These are phyloP conservation scores for Rhododendron mucronatum DNA, from an alignment of 148 eudicot genomes.

Conservation along the genomic window DNA sequence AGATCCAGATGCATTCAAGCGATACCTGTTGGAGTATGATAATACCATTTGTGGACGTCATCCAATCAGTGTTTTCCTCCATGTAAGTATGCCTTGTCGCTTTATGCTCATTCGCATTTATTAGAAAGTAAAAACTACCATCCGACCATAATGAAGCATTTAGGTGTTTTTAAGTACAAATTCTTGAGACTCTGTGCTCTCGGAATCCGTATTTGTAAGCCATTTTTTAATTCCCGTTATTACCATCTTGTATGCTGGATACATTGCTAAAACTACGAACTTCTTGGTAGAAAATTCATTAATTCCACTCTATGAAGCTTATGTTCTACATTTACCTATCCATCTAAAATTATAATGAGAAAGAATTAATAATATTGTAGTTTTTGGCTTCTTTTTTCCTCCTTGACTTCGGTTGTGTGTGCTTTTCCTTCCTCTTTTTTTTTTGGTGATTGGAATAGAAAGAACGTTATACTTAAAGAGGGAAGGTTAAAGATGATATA, in stretches of 20 bases:
- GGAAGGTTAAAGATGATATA: not conserved
- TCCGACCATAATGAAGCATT: not conserved
- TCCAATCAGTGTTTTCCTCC: slow-evolving; percentile 86
- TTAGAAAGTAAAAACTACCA: not conserved
- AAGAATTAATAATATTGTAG: not conserved
- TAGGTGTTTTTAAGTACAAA: not conserved
- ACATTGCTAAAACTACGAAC: not conserved
- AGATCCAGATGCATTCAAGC: slow-evolving; percentile 85
- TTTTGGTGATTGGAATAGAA: not conserved
- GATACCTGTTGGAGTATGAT: slow-evolving; percentile 69
- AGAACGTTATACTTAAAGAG: not conserved
- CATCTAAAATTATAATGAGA: not conserved
- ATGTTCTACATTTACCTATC: not conserved
- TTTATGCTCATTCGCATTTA: not conserved
- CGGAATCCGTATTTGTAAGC: too few relatives aligned
- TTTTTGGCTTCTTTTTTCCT: too few relatives aligned
- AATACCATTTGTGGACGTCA: slow-evolving; percentile 99
- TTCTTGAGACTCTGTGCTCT: not conserved
- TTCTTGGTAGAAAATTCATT: not conserved
- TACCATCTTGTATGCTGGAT: not conserved
- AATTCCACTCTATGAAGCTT: not conserved
- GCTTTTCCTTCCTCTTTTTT: not conserved
- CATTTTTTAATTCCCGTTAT: too few relatives aligned
- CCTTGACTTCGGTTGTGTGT: not conserved
- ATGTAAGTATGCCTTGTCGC: slow-evolving; percentile 41